These are phyloP conservation scores for Cladosporium sp. DNA, from an alignment of 2,329 filamentous ascomycete species.

Conservation along the genomic window DNA sequence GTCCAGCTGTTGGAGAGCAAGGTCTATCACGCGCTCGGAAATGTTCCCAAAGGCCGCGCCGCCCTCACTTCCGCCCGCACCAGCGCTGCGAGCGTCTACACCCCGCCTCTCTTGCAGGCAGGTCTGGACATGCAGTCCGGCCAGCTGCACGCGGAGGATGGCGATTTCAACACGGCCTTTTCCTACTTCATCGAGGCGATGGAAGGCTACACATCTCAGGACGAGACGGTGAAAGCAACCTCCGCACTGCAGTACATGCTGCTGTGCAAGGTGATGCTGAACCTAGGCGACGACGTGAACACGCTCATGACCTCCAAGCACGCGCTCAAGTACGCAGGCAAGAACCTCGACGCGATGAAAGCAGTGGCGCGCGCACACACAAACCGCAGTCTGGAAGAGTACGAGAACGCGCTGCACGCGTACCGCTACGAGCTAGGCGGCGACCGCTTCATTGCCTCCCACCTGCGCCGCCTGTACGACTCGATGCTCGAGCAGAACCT, in stretches of 20 bases:
- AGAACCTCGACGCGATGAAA: constrained; percentile 98
- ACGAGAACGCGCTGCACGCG: constrained; percentile 83
- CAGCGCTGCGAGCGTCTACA: constrained; percentile 94
- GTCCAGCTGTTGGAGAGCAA: constrained; percentile 95
- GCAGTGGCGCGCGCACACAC: constrained; percentile 92
- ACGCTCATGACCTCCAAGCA: constrained; percentile 93
- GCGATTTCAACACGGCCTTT: constrained; percentile 97
- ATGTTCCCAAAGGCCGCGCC: constrained; percentile 91
- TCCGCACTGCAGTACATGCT: constrained; percentile 98
- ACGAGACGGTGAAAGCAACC: constrained; percentile 85
- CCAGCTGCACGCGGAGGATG: constrained; percentile 97
- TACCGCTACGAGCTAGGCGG: constrained; percentile 92
- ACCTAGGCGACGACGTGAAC: constrained; percentile 93
- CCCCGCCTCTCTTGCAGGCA: constrained; percentile 87
- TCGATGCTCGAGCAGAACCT: constrained; percentile 99
- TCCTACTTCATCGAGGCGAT: constrained; percentile 99
- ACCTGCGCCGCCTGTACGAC: constrained; percentile 92
- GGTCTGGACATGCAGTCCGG: constrained; percentile 98
- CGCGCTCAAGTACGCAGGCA: constrained; percentile 90
- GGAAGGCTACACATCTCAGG: constrained; percentile 91
- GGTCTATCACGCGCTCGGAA: constrained; percentile 95
- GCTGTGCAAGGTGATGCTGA: constrained; percentile 99
- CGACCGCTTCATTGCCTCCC: constrained; percentile 94
- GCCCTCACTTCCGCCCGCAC: constrained; percentile 92
- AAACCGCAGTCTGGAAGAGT: constrained; percentile 93